Evolutionary conservation across 768 basidiomycete genomes (phyloP), one percentile per base, ranked within the genome.

Genomic region (Psilocybe azurescens): DNA sequence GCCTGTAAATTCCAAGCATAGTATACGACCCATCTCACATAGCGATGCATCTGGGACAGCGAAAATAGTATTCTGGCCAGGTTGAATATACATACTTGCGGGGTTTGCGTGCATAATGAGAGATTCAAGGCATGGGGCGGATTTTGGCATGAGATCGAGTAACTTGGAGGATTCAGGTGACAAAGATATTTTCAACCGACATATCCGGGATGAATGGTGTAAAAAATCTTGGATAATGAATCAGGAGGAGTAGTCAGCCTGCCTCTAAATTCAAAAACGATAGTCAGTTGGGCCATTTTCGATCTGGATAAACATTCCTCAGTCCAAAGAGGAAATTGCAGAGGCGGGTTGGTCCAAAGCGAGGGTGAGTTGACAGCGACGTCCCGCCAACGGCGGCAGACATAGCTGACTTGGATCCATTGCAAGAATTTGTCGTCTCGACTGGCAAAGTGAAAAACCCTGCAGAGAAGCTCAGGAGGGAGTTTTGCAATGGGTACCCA

Each of bases 321-420:
- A 5, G 44, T 47, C 56, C 61, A 62, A 36, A 11, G 30, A 28
- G 16, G 18, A 38, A 13, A 28, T 2, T n/a, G 9, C 18, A 58
- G 30, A 29, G 56, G 41, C 30, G 36, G 49, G 16, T 38, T 47
- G 13, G 39, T 32, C 61, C 61, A 62, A 28, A 62, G 52, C 11
- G 41, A 53, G 4, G 61, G 61, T 7, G 56, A 53, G 28, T 62
- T 58, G 16, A 58, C 5, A 14, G 61, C 56, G 7, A 58, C 36
- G 20, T 36, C 29, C 20, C 56, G 61, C 61, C 61, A 62, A 10
- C n/a, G 4, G 24, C 47, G 61, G 32, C 61, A 58, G 16, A 62
- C 61, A 53, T 58, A 41, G 20, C 24, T 57, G 13, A 57, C 39
- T 48, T 36, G 32, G 20, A 48, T 53, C 61, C 61, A 62, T 39